These are phyloP conservation scores for Endocarpon pusillum DNA, from an alignment of 495 filamentous ascomycete genomes.

Conservation along the genomic window DNA sequence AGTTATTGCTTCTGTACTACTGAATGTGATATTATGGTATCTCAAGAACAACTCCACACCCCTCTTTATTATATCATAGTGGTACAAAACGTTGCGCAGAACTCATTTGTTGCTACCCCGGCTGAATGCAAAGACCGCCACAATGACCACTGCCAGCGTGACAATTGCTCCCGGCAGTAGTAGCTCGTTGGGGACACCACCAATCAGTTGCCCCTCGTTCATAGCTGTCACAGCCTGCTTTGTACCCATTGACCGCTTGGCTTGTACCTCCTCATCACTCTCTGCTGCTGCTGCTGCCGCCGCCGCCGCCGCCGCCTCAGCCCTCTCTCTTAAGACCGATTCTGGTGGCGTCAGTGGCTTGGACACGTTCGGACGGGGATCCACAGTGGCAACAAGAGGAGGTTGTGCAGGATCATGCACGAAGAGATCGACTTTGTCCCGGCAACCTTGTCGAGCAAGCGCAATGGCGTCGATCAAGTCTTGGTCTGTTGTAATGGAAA, in stretches of 20 bases:
- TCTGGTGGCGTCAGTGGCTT: conserved; percentile 39
- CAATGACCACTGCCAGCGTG: conserved; percentile 85
- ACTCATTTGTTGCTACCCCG: conserved; percentile 50
- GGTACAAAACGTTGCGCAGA: not conserved
- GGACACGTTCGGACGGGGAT: conserved; percentile 42
- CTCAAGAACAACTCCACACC: too few relatives aligned
- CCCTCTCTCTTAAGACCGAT: conserved; percentile 39
- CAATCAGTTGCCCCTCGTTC: conserved; percentile 58
- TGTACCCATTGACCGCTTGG: conserved; percentile 16
- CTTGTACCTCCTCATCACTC: conserved; percentile 43
- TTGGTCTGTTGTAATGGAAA: conserved; percentile 90
- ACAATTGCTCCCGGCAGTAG: conserved; percentile 87
- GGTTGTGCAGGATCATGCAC: conserved; percentile 87
- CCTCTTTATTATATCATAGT: too few relatives aligned
- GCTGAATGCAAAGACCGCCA: conserved; percentile 81
- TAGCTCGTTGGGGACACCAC: conserved; percentile 86
- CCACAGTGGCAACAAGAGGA: conserved; percentile 47
- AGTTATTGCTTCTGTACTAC: conserved; percentile 1
- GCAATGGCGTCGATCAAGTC: conserved; percentile 83
- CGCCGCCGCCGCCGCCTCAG: conserved; percentile 27
- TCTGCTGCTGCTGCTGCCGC: conserved; percentile 34
- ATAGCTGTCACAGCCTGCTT: conserved; percentile 18
- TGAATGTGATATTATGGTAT: not conserved
- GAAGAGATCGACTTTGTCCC: conserved; percentile 92
- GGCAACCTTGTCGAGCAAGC: conserved; percentile 54